Evolutionary conservation across 1,284 basidiomycete genomes (phyloP), one percentile per base, ranked within the genome.

Genomic region (Boletus semigastroideus): DNA sequence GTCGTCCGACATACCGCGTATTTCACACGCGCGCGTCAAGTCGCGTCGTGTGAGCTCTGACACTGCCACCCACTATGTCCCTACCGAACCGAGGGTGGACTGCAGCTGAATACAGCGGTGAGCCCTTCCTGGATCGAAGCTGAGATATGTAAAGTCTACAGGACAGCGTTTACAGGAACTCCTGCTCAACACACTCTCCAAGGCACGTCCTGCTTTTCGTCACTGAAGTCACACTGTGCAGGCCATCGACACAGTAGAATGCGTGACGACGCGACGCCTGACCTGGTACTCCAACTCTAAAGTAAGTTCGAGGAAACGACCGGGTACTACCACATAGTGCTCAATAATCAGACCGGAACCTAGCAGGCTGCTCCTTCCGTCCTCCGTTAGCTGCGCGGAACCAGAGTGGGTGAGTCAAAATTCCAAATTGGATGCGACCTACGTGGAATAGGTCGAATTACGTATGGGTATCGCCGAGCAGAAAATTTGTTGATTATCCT

Each of bases 1-100:
- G 45, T 63, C 57, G 17, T 52, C 52, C 56, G 66, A 69, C 27
- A 45, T 42, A 20, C 43, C 51, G 48, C 7, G n/a, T 36, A n/a
- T 8, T 25, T 10, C 34, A 36, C 34, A n/a, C 33, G 31, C 31
- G 30, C 28, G n/a, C 12, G 14, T 8, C 31, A 14, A 37, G 7
- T 30, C 42, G 25, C 48, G 42, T 46, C 16, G 3, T 19, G 13
- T 25, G 31, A 17, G n/a, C 16, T 8, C 36, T 19, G 17, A 17
- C 34, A 31, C 30, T 11, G 30, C 11, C 30, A 31, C 30, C 5
- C 7, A 13, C 22, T 5, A 22, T 22, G 22, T 22, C 22, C 5
- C 22, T 22, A 22, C 5, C 5, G 22, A 22, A 22, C 22, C 5
- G 22, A 22, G 22, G 22, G 5, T 22, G 22, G 22, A 5, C 22